Conservation (phyloP, 352 stramenopile species). For the Globisporangium nagaii region DNA sequence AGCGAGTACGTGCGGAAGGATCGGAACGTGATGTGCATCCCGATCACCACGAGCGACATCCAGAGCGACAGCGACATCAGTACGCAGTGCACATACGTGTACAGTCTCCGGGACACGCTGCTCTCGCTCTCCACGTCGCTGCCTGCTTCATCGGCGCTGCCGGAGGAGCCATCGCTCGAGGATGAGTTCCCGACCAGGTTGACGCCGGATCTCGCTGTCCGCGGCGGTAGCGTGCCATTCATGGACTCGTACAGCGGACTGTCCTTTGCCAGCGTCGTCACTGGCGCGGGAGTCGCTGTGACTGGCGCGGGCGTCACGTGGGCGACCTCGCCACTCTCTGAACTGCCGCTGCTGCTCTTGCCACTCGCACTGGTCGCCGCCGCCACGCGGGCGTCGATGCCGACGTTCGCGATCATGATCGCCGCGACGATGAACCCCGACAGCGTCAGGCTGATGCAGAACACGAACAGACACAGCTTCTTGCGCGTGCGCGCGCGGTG, state of each 20-base stretch:
- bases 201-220: conserved; percentile 11
- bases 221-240: conserved; percentile 15
- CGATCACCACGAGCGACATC: conserved; percentile 72
- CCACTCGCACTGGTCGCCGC: conserved; percentile 9
- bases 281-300: neutral
- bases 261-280: conserved; percentile 11
- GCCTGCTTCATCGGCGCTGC: neutral
- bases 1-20: conserved; percentile 74
- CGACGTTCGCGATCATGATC: conserved; percentile 49
- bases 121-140: neutral
- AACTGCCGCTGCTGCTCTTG: conserved; percentile 12
- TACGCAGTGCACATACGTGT: conserved; percentile 68
- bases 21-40: conserved; percentile 66
- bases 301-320: conserved; percentile 1
- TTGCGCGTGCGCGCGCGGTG: conserved; percentile 45
- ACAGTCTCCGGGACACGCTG: conserved; percentile 22
- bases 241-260: conserved; percentile 8
- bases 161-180: neutral
- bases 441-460: conserved; percentile 53
- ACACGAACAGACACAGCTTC: conserved; percentile 54
- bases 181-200: conserved; percentile 12
- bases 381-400: conserved; percentile 22
- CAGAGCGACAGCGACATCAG: conserved; percentile 72
- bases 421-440: conserved; percentile 53
- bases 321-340: too few species aligned